Evolutionary conservation across 441 rosid species (phyloP).

Genomic region (Aquilaria agallochum): DNA sequence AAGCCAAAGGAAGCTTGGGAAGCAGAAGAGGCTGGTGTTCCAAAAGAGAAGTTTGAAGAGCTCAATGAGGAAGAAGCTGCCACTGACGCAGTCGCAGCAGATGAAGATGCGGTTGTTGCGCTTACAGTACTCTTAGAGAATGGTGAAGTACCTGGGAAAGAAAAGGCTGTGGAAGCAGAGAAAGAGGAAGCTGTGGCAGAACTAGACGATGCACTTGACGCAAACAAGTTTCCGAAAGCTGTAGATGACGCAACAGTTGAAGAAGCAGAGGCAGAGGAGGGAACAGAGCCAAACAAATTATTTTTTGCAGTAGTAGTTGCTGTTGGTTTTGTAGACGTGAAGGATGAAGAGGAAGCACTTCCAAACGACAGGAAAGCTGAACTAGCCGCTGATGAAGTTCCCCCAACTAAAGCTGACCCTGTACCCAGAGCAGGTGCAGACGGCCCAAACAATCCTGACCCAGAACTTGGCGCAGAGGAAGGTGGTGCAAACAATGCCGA

Average conservation of each 20-base stretch:
- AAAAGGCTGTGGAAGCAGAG: conserved; percentile 29
- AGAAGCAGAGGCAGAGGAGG: conserved; percentile 18
- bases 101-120: conserved; percentile 23
- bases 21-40: conserved; percentile 34
- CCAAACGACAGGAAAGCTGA: conserved; percentile 25
- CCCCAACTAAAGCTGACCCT: conserved; percentile 27
- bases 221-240: conserved; percentile 21
- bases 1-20: conserved; percentile 42
- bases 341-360: conserved; percentile 24
- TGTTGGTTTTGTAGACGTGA: conserved; percentile 15
- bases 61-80: conserved; percentile 24
- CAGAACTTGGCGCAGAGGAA: conserved; percentile 16
- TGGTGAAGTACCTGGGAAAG: conserved; percentile 22
- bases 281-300: conserved; percentile 21
- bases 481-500: conserved; percentile 28
- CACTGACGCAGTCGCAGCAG: conserved; percentile 28
- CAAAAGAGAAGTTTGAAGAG: conserved; percentile 44
- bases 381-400: conserved; percentile 12
- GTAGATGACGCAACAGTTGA: conserved; percentile 16
- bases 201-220: conserved; percentile 21
- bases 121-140: conserved; percentile 23
- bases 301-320: conserved; percentile 13
- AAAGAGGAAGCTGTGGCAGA: conserved; percentile 23
- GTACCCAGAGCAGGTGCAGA: conserved; percentile 24
- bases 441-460: conserved; percentile 26